Evolutionary conservation across 2,329 filamentous ascomycete species (phyloP).

Genomic region (Nemania sp.): DNA sequence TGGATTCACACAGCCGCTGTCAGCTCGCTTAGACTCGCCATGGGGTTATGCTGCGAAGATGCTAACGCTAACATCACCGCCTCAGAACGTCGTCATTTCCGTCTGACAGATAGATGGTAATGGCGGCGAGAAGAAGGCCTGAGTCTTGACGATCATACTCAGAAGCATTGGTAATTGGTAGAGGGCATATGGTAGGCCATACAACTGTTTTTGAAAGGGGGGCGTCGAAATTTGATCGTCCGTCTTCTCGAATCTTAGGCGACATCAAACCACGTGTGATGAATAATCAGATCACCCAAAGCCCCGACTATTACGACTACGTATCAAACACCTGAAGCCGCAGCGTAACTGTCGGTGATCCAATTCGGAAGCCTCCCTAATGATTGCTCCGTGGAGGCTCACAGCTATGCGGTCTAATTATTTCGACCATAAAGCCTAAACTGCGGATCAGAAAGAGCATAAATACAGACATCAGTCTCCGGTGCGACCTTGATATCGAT

Average conservation of each 20-base stretch:
- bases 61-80: too few species aligned
- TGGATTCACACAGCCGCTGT: conserved; percentile 9
- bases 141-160: too few species aligned
- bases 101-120: too few species aligned
- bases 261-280: too few species aligned
- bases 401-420: not conserved
- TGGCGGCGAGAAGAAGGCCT: too few species aligned
- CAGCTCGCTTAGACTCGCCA: not conserved
- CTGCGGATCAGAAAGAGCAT: not conserved
- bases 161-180: too few species aligned
- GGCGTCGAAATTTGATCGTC: too few species aligned
- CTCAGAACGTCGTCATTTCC: too few species aligned
- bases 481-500: not conserved
- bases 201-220: too few species aligned
- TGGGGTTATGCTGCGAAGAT: not conserved
- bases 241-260: too few species aligned
- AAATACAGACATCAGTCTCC: not conserved
- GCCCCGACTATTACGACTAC: not conserved
- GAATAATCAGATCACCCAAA: too few species aligned
- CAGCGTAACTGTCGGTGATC: conserved; percentile 17
- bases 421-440: conserved; percentile 10
- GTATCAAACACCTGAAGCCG: not conserved
- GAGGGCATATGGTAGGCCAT: too few species aligned
- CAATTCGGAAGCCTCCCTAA: conserved; percentile 8
- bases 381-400: not conserved